Base-by-base conservation (phyloP, 2,329 filamentous ascomycete species). In the Hypoxylon sp. region DNA sequence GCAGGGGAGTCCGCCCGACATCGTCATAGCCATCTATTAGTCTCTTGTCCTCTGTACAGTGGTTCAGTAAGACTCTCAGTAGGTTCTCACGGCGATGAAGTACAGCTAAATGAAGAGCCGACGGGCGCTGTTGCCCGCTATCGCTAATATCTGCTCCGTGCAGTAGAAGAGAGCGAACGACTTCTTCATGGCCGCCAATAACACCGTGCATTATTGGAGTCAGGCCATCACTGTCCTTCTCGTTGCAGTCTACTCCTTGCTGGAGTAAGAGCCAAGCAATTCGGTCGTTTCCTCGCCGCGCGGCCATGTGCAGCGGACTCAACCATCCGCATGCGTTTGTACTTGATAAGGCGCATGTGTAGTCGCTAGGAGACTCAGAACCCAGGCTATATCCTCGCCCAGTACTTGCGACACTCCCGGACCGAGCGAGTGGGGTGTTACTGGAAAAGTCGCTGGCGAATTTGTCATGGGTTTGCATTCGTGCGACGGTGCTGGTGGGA, bases 171-270 rank as follows among this genome's bases (percentile, higher is more conserved):
- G 51, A 60, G 12, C 29, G 14, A 12, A 61, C 53, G 0, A 67
- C 62, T 11, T 67, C 69, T 12, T 70, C 67, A 53, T 71, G 55
- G 1, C 69, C 73, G 12, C 55, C 63, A 2, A 69, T 67, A 14
- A 62, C 48, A 5, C 67, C 69, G 47, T 72, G 63, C 27, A 71
- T 69, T n/a, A 74, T 61, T 0, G 71, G 67, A 8, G 73, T 74
- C 23, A 66, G 41, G 1, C 70, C 70, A n/a, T 74, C 69, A 63
- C 72, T 71, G 61, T 74, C 73, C n/a, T 16, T 30, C 37, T 65
- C 66, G 46, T 73, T 71, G 63, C 68, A 67, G 45, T 73, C 70
- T 11, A 39, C 59, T 19, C 68, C 63, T 46, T 71, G 67, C 32
- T 70, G 65, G n/a, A 72, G 50, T 1, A 74, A 58, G 1, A 68